Evolutionary conservation across 2,329 filamentous ascomycete species (phyloP).

Genomic region (Lecanicillium sp.): DNA sequence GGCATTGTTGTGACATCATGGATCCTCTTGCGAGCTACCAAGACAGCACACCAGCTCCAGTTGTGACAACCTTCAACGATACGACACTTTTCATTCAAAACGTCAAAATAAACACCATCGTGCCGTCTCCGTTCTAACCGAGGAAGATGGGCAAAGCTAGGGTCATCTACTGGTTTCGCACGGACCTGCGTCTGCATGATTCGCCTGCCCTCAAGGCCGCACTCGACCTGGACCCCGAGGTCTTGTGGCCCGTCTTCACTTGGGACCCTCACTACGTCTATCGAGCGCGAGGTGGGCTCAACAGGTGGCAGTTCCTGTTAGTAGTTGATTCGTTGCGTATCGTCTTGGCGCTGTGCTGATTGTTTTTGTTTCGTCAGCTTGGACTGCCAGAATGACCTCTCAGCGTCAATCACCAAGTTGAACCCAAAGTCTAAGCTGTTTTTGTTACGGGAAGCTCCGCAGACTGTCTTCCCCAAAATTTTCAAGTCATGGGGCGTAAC

Average conservation of each 20-base stretch:
- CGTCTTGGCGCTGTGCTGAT: not conserved
- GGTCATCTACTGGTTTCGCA: conserved; percentile 75
- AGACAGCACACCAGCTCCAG: too few species aligned
- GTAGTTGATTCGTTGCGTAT: conserved; percentile 17
- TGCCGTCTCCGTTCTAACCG: not conserved
- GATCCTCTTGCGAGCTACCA: too few species aligned
- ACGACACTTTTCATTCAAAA: not conserved
- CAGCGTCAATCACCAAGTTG: conserved; percentile 58
- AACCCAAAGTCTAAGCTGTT: conserved; percentile 67
- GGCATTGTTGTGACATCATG: too few species aligned
- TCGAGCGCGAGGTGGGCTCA: conserved; percentile 60
- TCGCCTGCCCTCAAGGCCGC: conserved; percentile 68
- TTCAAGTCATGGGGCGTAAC: conserved; percentile 69
- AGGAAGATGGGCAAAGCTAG: conserved; percentile 27
- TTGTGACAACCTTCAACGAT: not conserved
- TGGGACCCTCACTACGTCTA: conserved; percentile 82
- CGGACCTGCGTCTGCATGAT: conserved; percentile 71
- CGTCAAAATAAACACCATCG: too few species aligned
- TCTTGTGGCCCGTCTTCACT: conserved; percentile 69
- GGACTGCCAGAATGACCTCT: conserved; percentile 68
- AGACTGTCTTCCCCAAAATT: conserved; percentile 64
- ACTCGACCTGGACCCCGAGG: conserved; percentile 60
- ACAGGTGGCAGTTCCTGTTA: conserved; percentile 68
- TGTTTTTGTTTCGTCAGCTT: conserved; percentile 38
- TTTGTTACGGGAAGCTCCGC: conserved; percentile 65